Base-by-base conservation (phyloP, 2,329 filamentous ascomycete genomes). In the Neonectria sp. region DNA sequence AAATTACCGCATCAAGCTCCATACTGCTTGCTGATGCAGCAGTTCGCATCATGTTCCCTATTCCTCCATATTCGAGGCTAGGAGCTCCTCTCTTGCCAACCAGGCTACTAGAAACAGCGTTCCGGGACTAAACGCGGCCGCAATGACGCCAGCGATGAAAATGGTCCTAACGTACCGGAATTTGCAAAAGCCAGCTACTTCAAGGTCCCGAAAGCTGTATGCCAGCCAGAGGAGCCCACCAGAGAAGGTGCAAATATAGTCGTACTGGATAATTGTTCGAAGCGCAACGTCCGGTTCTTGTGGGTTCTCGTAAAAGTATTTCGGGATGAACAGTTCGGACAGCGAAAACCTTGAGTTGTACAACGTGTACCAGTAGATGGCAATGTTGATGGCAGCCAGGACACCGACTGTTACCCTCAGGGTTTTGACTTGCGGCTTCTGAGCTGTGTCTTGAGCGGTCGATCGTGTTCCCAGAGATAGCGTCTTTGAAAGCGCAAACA, bases 201-300 rank as follows among this genome's bases (percentile, higher is more conserved):
- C 73, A 2, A 79, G 49, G 12, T 77, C 76, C 8, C 59, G 57
- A 6, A 77, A 71, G 9, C 69, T 63, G 21, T 73, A 75, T 0
- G 55, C 70, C 21, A 78, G 37, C 75, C 77, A 79, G 1, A 75
- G 6, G 6, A 75, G 61, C 3, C 65, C 66, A 0, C 75, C 69
- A 0, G 55, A 43, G 7, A 69, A 71, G 15, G 65, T 65, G 31
- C 70, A 71, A 4, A 78, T 55, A n/a, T 76, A 73, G 21, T 79
- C 77, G 31, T 73, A 79, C 56, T 79, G 77, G 0, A 79, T 65
- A 2, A 79, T 55, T 1, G 65, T 71, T 17, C 70, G 62, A 0
- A 78, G 51, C 2, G 68, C 68, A 1, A 68, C 55, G 0, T 62
- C 59, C 3, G 71, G 49, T 0, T 66, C 48, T 33, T 65, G 35